phyloP scores from a whole-genome alignment of 2,329 filamentous ascomycete species.

The Colletotrichum sp. region DNA sequence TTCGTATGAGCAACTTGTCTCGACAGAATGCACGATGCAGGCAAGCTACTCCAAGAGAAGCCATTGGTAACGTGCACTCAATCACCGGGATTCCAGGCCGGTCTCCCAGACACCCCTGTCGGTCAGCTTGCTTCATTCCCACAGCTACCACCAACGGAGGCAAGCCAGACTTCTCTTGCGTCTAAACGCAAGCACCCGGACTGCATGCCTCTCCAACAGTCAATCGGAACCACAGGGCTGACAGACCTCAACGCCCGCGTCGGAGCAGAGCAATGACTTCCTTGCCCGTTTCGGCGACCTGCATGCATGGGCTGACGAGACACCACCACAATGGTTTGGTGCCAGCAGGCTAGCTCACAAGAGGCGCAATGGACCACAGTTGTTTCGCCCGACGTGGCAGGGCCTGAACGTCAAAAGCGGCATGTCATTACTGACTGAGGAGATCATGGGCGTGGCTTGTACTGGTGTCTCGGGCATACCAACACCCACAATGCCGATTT shows the following conservation, averaged over 20 bases:
- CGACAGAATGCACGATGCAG: neutral
- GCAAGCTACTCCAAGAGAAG: neutral
- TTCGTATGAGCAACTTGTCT: neutral
- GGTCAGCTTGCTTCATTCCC: neutral
- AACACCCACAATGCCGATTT: neutral
- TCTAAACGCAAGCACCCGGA: neutral
- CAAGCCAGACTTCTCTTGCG: neutral
- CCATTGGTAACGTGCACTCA: neutral
- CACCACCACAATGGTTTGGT: neutral
- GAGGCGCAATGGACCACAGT: neutral
- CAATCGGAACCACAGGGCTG: conserved; percentile 6
- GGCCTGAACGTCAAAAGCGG: neutral
- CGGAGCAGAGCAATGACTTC: neutral
- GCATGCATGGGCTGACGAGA: conserved; percentile 8
- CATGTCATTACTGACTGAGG: neutral
- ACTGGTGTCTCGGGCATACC: neutral
- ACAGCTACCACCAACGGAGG: neutral
- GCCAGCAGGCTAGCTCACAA: neutral
- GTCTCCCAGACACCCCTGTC: neutral
- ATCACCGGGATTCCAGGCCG: neutral
- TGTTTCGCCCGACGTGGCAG: neutral
- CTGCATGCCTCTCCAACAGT: neutral
- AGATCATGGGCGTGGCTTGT: neutral
- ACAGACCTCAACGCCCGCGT: neutral
- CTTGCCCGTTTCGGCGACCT: neutral